phyloP scores from a whole-genome alignment of 768 basidiomycete species.

The Suillus spraguei region DNA sequence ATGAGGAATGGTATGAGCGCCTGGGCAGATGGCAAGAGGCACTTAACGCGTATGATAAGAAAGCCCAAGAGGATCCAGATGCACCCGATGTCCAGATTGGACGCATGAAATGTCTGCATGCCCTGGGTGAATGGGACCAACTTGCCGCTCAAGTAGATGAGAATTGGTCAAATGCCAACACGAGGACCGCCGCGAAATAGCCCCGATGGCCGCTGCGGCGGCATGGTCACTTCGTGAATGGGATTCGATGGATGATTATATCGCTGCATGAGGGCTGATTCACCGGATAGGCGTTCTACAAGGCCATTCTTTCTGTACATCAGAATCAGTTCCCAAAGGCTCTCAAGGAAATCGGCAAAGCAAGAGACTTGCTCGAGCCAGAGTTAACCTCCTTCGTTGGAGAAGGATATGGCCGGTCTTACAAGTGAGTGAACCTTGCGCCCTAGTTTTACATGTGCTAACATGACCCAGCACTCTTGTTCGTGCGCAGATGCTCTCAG shows the following conservation, averaged over 20 bases:
- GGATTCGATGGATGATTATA: conserved; percentile 98
- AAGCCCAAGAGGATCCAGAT: conserved; percentile 72
- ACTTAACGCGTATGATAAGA: conserved; percentile 79
- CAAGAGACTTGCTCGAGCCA: conserved; percentile 88
- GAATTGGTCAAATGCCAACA: conserved; percentile 83
- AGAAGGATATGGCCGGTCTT: conserved; percentile 96
- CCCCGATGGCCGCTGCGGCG: conserved; percentile 95
- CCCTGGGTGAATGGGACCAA: conserved; percentile 96
- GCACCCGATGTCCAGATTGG: conserved; percentile 82
- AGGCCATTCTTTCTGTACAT: conserved; percentile 93
- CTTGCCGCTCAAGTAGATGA: conserved; percentile 85
- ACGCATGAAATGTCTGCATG: conserved; percentile 94
- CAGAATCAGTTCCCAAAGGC: conserved; percentile 96
- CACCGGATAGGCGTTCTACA: conserved; percentile 95
- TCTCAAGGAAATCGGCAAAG: conserved; percentile 84
- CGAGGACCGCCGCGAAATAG: conserved; percentile 88
- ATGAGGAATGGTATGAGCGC: conserved; percentile 98
- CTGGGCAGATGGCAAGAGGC: conserved; percentile 97
- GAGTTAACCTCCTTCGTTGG: conserved; percentile 91
- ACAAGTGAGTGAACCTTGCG: conserved; percentile 67
- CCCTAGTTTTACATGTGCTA: conserved; percentile 15
- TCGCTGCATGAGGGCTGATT: conserved; percentile 92
- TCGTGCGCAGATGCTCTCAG: conserved; percentile 97
- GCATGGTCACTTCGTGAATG: conserved; percentile 97
- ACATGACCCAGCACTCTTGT: conserved; percentile 76